phyloP scores from a whole-genome alignment of 139 green algal species.

The Chlorella sp. region DNA sequence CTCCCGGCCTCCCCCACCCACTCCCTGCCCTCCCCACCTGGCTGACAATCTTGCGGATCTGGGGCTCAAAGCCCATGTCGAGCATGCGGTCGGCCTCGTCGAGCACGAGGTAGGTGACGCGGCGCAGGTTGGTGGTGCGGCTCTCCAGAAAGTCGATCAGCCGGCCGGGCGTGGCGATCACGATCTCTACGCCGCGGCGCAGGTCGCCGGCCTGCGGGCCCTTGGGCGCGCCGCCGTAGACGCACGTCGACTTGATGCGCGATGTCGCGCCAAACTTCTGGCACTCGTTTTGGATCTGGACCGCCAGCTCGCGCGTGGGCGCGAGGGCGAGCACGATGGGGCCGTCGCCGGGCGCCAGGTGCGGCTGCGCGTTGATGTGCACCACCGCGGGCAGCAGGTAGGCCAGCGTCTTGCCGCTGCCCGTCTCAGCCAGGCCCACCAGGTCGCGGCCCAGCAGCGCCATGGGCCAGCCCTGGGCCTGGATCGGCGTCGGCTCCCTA shows the following conservation, averaged over 20 bases:
- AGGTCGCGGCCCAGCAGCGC: slow-evolving; percentile 84
- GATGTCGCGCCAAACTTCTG: slow-evolving; percentile 87
- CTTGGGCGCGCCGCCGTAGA: slow-evolving; percentile 90
- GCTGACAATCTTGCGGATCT: slow-evolving; percentile 70
- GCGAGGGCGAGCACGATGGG: slow-evolving; percentile 92
- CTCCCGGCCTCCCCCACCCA: background rate
- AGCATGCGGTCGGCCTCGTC: slow-evolving; percentile 97
- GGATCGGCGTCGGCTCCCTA: slow-evolving; percentile 84
- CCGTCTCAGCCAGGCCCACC: slow-evolving; percentile 88
- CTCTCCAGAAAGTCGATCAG: slow-evolving; percentile 87
- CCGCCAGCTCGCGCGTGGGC: slow-evolving; percentile 91
- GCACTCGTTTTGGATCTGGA: slow-evolving; percentile 93
- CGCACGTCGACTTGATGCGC: slow-evolving; percentile 88
- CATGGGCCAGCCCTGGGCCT: slow-evolving; percentile 92
- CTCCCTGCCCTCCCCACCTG: slow-evolving; percentile 18
- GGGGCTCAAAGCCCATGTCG: slow-evolving; percentile 95
- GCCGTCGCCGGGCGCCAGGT: slow-evolving; percentile 81
- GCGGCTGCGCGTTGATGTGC: slow-evolving; percentile 88
- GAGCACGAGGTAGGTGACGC: slow-evolving; percentile 90
- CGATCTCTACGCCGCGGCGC: slow-evolving; percentile 79
- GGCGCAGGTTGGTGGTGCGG: slow-evolving; percentile 67
- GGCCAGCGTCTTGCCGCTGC: slow-evolving; percentile 88
- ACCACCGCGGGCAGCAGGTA: slow-evolving; percentile 89
- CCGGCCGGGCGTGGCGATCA: slow-evolving; percentile 90
- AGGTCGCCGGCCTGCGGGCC: slow-evolving; percentile 62